Percentiles rank a stretch among this genome's conserved stretches.
Conservation (phyloP, 2,329 filamentous ascomycete genomes). For the Colletotrichum sp. region DNA sequence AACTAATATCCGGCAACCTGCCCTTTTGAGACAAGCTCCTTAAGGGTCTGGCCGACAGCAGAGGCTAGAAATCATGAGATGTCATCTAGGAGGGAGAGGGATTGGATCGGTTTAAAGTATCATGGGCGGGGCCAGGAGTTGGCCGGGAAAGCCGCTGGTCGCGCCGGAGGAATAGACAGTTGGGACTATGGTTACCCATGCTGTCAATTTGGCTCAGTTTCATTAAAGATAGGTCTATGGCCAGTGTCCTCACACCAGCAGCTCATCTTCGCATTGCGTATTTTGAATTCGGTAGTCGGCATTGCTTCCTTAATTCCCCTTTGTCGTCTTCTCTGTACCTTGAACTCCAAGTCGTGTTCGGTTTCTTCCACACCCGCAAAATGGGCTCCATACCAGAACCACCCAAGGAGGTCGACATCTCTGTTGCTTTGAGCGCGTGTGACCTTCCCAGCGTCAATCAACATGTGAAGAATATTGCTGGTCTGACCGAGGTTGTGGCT, state of each 20-base stretch:
- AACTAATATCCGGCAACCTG: background rate
- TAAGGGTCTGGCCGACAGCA: background rate
- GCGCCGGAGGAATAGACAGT: background rate
- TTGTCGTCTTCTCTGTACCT: background rate
- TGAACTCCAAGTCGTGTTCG: fast-evolving
- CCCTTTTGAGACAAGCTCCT: background rate
- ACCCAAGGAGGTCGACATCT: background rate
- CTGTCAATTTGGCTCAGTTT: background rate
- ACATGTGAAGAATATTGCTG: background rate
- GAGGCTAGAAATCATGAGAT: background rate
- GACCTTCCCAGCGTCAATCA: background rate
- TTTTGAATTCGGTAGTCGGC: background rate
- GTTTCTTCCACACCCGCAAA: background rate
- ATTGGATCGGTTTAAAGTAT: background rate
- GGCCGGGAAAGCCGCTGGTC: background rate
- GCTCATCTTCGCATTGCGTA: background rate
- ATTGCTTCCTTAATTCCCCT: background rate
- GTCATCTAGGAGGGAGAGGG: background rate
- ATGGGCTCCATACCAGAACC: background rate
- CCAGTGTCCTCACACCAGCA: background rate
- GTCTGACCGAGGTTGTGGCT: background rate
- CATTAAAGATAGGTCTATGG: background rate
- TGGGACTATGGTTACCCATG: background rate
- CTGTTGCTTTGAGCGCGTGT: background rate
- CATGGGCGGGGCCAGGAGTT: background rate